phyloP scores from a whole-genome alignment of 2,329 filamentous ascomycete species.

The Hirsutella rhossiliensis region DNA sequence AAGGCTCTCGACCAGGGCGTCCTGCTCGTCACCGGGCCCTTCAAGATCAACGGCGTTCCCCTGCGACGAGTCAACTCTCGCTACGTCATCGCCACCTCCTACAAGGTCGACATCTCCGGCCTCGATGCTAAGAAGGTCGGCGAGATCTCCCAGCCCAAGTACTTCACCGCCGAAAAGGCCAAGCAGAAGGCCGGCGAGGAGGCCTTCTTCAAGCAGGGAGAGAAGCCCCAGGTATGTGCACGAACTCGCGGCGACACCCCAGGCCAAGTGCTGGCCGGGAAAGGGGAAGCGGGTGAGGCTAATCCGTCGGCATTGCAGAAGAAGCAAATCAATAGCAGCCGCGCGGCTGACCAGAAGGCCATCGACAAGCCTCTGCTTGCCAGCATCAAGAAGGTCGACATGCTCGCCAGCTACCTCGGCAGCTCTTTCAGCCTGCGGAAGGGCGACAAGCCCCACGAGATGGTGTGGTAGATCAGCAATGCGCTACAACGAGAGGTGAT shows the following conservation, averaged over 20 bases:
- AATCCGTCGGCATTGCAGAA: constrained; percentile 49
- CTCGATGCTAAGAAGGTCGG: constrained; percentile 86
- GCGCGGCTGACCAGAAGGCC: constrained; percentile 95
- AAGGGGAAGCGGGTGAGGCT: constrained; percentile 8
- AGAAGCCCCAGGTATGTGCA: constrained; percentile 81
- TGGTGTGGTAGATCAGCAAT: constrained; percentile 73
- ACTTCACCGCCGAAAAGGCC: constrained; percentile 93
- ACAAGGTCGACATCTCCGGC: constrained; percentile 72
- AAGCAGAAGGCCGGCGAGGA: constrained; percentile 96
- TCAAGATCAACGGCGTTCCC: constrained; percentile 99
- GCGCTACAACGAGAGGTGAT: not conserved
- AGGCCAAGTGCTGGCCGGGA: not conserved
- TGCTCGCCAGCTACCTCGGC: constrained; percentile 86
- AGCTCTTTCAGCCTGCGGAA: constrained; percentile 97
- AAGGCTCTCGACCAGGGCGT: constrained; percentile 96
- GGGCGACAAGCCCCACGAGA: constrained; percentile 99
- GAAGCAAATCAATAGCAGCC: constrained; percentile 88
- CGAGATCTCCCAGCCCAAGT: constrained; percentile 63
- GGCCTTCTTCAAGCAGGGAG: constrained; percentile 98
- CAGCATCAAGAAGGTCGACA: constrained; percentile 96
- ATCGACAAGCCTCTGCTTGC: constrained; percentile 93
- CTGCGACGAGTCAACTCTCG: constrained; percentile 88
- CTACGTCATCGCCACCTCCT: constrained; percentile 86
- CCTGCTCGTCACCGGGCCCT: constrained; percentile 96
- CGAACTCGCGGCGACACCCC: not conserved